Evolutionary conservation across 805 yeast genomes (phyloP), one percentile per base, ranked within the genome.

Genomic region (Kazachstania africana): DNA sequence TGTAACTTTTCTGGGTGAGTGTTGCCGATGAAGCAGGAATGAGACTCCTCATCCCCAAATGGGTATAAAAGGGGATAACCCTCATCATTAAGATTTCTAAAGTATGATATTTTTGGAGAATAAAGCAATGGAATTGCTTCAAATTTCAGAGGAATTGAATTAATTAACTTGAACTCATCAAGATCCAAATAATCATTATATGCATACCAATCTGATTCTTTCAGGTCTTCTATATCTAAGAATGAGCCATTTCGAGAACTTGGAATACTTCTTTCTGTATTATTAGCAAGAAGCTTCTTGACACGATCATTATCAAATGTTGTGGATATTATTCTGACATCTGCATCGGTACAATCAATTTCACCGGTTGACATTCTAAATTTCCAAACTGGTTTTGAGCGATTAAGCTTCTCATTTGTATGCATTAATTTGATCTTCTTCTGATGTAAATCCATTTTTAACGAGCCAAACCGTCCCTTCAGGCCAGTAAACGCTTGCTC

Each of bases 161-260:
- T 59, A 4, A 59, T 50, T 1, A 61, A 42, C 4, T 69, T 65
- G 8, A 63, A 49, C 29, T 65, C 58, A 36, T 78, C 81, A 26
- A 84, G 47, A 43, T 85, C 95, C 8, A 70, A 59, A 43, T 70
- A 85, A 49, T 85, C 95, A 35, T 79, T 78, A 15, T 62, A 55
- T 45, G 84, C 93, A 29, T 72, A 62, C 95, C 95, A 85, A 3
- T 57, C 46, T 4, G 53, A 40, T 19, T 37, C 37, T 13, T 24
- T 27, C 4, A 41, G 19, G 6, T 26, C n/a, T 6, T 35, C 34
- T 3, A 35, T 12, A 23, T 37, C 36, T 9, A 29, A 18, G 3
- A 16, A 13, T 6, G 28, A 15, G 4, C 24, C 8, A 10, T 28
- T n/a, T n/a, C n/a, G n/a, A n/a, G n/a, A n/a, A n/a, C n/a, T n/a